Conservation (phyloP, 2,329 filamentous ascomycete species). For the Mycosphaerella arachidis region DNA sequence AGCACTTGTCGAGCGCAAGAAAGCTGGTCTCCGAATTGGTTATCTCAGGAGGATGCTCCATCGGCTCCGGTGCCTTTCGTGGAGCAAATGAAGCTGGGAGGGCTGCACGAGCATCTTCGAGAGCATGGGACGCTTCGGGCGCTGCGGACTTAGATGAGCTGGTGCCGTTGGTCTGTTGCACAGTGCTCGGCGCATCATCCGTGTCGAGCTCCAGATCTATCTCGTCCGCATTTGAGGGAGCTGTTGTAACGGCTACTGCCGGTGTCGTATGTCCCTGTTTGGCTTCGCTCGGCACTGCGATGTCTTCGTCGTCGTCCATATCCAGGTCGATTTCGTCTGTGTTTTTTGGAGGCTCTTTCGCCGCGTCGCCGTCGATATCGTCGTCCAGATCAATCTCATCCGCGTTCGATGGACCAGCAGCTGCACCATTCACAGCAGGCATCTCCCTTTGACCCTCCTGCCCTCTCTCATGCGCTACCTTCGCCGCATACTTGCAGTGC, state of each 20-base stretch:
- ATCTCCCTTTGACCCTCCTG: neutral
- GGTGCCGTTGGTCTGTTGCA: too few species aligned
- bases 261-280: slow-evolving; percentile 13
- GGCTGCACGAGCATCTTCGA: slow-evolving; percentile 53
- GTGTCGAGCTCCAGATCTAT: slow-evolving; percentile 37
- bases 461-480: slow-evolving; percentile 44
- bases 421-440: neutral
- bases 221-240: slow-evolving; percentile 38
- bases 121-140: neutral
- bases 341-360: slow-evolving; percentile 39
- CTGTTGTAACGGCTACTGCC: neutral
- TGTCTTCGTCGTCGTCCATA: slow-evolving; percentile 33
- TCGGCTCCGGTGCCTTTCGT: slow-evolving; percentile 40
- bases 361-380: slow-evolving; percentile 27
- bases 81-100: slow-evolving; percentile 68
- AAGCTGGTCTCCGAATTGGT: slow-evolving; percentile 77
- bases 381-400: slow-evolving; percentile 37
- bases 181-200: slow-evolving; percentile 15
- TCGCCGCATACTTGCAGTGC: slow-evolving; percentile 79
- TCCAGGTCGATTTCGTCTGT: slow-evolving; percentile 60
- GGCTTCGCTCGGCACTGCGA: slow-evolving; percentile 9
- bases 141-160: neutral
- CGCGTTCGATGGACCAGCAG: neutral
- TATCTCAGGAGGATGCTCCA: slow-evolving; percentile 66
- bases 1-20: slow-evolving; percentile 86